Conservation (phyloP, 768 basidiomycete species). For the Paxillus involutus region DNA sequence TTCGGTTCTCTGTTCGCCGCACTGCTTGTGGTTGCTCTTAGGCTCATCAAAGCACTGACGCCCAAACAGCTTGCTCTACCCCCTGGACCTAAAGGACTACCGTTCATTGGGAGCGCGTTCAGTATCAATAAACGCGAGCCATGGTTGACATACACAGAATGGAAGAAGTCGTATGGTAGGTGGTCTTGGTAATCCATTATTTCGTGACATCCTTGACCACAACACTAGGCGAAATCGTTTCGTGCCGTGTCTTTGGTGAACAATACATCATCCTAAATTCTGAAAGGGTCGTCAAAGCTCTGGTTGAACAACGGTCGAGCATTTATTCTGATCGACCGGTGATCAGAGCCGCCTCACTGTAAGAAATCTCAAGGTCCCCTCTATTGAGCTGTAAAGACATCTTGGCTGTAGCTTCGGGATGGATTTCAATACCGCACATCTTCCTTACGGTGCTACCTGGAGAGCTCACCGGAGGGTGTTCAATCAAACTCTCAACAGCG, state of each 20-base stretch:
- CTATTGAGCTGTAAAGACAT: background rate
- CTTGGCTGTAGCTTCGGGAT: slow-evolving; percentile 18
- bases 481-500: slow-evolving; percentile 11
- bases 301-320: slow-evolving; percentile 26
- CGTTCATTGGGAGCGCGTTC: slow-evolving; percentile 25
- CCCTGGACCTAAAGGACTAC: slow-evolving; percentile 30
- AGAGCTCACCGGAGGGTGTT: slow-evolving; percentile 18
- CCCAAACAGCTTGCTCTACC: slow-evolving; percentile 23
- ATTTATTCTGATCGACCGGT: slow-evolving; percentile 23
- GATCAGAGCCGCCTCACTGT: slow-evolving; percentile 7
- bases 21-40: background rate
- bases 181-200: background rate
- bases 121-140: slow-evolving; percentile 24
- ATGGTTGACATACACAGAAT: slow-evolving; percentile 33
- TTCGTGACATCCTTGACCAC: background rate
- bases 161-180: slow-evolving; percentile 32
- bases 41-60: slow-evolving; percentile 5
- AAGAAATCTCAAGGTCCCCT: background rate
- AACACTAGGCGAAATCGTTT: slow-evolving; percentile 19
- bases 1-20: background rate
- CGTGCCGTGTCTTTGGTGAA: slow-evolving; percentile 19
- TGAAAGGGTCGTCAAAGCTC: slow-evolving; percentile 17
- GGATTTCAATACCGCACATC: slow-evolving; percentile 21
- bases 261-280: slow-evolving; percentile 24
- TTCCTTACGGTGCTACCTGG: slow-evolving; percentile 18